Conservation (phyloP, 1,139 yeast genomes). For the Yamadazyma kanchanaburiensis region DNA sequence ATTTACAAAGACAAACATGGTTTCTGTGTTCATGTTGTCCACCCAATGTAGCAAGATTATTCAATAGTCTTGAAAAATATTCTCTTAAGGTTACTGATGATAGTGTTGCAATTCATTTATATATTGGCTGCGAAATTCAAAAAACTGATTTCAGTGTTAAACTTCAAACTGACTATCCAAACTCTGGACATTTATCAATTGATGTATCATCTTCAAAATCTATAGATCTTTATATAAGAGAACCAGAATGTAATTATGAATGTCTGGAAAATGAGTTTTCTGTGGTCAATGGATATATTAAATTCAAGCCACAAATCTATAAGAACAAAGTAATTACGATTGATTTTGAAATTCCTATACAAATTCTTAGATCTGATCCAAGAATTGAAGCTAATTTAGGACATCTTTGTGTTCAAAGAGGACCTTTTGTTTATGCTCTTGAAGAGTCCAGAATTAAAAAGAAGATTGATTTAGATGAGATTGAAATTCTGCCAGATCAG, state of each 20-base stretch:
- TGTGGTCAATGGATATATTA: constrained; percentile 8
- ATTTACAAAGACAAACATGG: constrained; percentile 16
- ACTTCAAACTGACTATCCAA: constrained; percentile 11
- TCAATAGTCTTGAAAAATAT: constrained; percentile 15
- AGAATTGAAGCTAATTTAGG: constrained; percentile 15
- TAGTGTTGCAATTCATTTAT: constrained; percentile 11
- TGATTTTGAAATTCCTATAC: constrained; percentile 11
- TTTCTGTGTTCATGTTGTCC: constrained; percentile 21
- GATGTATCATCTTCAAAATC: constrained; percentile 6
- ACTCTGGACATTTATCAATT: constrained; percentile 8
- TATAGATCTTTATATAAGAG: constrained; percentile 10
- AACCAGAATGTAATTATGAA: constrained; percentile 8
- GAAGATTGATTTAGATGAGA: constrained; percentile 4
- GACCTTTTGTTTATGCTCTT: constrained; percentile 17
- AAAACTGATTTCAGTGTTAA: constrained; percentile 6
- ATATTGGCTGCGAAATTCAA: constrained; percentile 11
- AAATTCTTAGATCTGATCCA: constrained; percentile 12
- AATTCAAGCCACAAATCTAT: constrained; percentile 5
- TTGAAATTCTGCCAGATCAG: constrained; percentile 6
- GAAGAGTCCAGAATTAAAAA: constrained; percentile 12
- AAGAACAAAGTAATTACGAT: constrained; percentile 10
- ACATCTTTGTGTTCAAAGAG: constrained; percentile 15
- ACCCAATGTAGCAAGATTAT: constrained; percentile 17
- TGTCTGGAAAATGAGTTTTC: constrained; percentile 2
- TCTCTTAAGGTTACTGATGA: constrained; percentile 5